Evolutionary conservation across 352 stramenopile genomes (phyloP).

Genomic region (Phytophthora citricola): DNA sequence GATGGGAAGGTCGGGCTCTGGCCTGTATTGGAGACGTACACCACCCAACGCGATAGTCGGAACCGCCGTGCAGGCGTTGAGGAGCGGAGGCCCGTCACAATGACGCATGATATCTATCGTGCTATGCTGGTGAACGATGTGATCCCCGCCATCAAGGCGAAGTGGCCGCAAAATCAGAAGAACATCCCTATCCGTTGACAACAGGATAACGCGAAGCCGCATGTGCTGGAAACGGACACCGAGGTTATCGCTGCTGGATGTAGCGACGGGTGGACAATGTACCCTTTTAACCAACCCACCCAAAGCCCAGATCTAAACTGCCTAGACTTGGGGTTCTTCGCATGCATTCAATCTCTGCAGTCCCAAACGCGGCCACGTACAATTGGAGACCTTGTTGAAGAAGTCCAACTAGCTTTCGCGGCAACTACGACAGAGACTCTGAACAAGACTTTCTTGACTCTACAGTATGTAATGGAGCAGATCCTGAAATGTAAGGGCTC

Average conservation of each 20-base stretch:
- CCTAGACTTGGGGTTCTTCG: constrained; percentile 8
- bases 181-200: not conserved
- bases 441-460: constrained; percentile 84
- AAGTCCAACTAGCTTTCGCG: not conserved
- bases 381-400: not conserved
- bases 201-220: not conserved
- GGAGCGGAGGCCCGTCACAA: not conserved
- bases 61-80: constrained; percentile 2
- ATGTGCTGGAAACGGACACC: not conserved
- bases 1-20: constrained; percentile 5
- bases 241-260: constrained; percentile 3
- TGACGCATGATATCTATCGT: not conserved
- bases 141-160: constrained; percentile 12
- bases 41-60: not conserved
- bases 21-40: constrained; percentile 1
- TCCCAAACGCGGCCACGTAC: not conserved
- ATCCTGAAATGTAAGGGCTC: constrained; percentile 69
- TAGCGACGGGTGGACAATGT: constrained; percentile 6
- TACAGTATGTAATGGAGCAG: constrained; percentile 87
- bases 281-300: not conserved
- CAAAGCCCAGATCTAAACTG: constrained; percentile 12
- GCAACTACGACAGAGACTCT: constrained; percentile 49
- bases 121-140: constrained; percentile 7
- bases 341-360: not conserved
- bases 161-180: not conserved